Evolutionary conservation across 2,329 filamentous ascomycete genomes (phyloP), one percentile per base, ranked within the genome.

Genomic region (Lasiodiplodia theobromae): DNA sequence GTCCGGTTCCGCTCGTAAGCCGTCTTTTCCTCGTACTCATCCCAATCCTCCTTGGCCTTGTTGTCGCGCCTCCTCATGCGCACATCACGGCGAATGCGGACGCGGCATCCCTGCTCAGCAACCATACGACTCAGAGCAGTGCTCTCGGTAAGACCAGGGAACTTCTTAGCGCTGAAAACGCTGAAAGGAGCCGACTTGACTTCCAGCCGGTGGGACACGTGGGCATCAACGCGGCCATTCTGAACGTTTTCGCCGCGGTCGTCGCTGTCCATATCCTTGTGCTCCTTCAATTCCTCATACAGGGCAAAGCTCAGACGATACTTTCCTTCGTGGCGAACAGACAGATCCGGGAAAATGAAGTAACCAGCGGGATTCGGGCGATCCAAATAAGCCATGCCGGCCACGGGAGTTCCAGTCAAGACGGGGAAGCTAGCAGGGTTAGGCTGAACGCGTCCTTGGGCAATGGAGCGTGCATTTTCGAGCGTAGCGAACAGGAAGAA

Each of bases 141-240:
- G 82, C 94, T 97, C 79, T 96, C 93, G 54, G 92, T 91, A 69
- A 98, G 84, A 21, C 95, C 96, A 18, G 96, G 96, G 82, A 99
- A 99, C 83, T 97, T 98, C 89, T 98, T 99, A 64, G 96, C 96
- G 74, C 94, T 97, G 83, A 87, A 98, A 52, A 98, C 96, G 60
- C 88, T 90, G 79, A 99, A 98, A 0, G 92, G 89, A 14, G 86
- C 82, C 0, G 96, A 97, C 84, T 95, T 94, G 74, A 97, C 92
- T 79, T 97, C 93, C 82, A 97, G 88, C 66, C 94, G 88, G 82
- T 93, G 95, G 76, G 94, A 91, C 71, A 97, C 92, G 69, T 87
- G 91, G 18, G 82, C 78, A 56, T 80, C 78, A 58, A 77, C 72
- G 37, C 60, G 60, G 60, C 78, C 80, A 25, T 79, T 68, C 49